Evolutionary conservation across 345 rosid species (phyloP), one percentile per base, ranked within the genome.

Genomic region (Sisymbrium irio): DNA sequence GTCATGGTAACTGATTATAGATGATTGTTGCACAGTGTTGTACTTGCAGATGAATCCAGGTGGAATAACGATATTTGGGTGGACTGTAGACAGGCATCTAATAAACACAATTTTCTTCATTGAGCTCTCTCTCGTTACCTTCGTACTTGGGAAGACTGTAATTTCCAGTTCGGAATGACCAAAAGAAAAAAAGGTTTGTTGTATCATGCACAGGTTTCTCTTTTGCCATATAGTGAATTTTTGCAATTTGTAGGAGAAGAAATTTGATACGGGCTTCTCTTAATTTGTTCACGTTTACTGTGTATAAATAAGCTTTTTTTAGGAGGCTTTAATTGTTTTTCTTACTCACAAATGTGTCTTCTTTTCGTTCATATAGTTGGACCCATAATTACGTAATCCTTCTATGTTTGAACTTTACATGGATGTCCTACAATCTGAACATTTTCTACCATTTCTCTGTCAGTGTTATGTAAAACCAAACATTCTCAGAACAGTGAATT

Each of bases 41-140:
- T 93, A 93, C 72, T 69, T 93, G 82, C 97, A 89, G 87, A 79
- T 78, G 69, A 93, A 93, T 79, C 97, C 94, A 0, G 98, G 97
- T 9, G 98, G 98, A 33, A 89, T 91, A 65, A 93, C 98, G 1
- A 83, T 93, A 49, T 93, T 87, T 42, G 97, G 98, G 60, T 85
- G 92, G 94, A 91, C 89, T 10, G 88, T 91, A 40, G 98, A 93
- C 76, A 81, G 98, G 15, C 88, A 74, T 65, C 85, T 93, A 27
- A 73, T 93, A 42, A 86, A 78, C 81, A 89, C 98, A 28, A 93
- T 93, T 78, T 93, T 93, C 83, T 93, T 88, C 85, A 75, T 93
- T 15, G 82, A 91, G 76, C 94, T 91, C 58, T 68, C 97, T 5
- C 69, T 93, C 0, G 83, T 93, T 53, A 88, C 93, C 3, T 93